Conservation (phyloP, 495 filamentous ascomycete genomes). For the Monascus purpureus region DNA sequence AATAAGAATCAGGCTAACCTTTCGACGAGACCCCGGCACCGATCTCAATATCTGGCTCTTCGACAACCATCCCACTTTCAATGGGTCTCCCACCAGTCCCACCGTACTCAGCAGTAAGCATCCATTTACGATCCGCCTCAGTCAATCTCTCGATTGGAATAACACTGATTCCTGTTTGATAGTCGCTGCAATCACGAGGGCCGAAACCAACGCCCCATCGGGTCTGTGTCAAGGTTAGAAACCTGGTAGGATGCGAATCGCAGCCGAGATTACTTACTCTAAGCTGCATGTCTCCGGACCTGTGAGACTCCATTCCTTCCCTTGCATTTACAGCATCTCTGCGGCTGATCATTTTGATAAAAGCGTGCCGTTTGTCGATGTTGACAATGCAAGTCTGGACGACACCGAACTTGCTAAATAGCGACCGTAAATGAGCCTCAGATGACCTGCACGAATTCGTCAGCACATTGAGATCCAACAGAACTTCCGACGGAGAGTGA, state of each 20-base stretch:
- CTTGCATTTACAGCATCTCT: slow-evolving; percentile 72
- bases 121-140: slow-evolving; percentile 94
- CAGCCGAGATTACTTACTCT: slow-evolving; percentile 44
- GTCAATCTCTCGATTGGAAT: slow-evolving; percentile 87
- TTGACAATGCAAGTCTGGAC: slow-evolving; percentile 98
- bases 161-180: slow-evolving; percentile 78
- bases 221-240: slow-evolving; percentile 43
- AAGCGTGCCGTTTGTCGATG: slow-evolving; percentile 91
- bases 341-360: slow-evolving; percentile 94
- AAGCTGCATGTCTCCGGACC: slow-evolving; percentile 55
- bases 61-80: slow-evolving; percentile 72
- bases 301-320: slow-evolving; percentile 77
- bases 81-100: slow-evolving; percentile 77
- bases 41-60: slow-evolving; percentile 98
- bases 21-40: slow-evolving; percentile 95
- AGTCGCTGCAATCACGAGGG: slow-evolving; percentile 94
- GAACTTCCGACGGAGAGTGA: neutral
- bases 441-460: slow-evolving; percentile 38
- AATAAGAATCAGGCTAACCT: slow-evolving; percentile 24
- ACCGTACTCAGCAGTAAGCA: slow-evolving; percentile 85
- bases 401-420: slow-evolving; percentile 66
- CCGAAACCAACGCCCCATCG: slow-evolving; percentile 97
- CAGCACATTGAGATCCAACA: slow-evolving; percentile 1
- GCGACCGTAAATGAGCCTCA: slow-evolving; percentile 62
- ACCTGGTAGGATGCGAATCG: neutral